These are phyloP conservation scores for Trichosporon sp. DNA, from an alignment of 1,284 basidiomycete genomes.

Conservation along the genomic window DNA sequence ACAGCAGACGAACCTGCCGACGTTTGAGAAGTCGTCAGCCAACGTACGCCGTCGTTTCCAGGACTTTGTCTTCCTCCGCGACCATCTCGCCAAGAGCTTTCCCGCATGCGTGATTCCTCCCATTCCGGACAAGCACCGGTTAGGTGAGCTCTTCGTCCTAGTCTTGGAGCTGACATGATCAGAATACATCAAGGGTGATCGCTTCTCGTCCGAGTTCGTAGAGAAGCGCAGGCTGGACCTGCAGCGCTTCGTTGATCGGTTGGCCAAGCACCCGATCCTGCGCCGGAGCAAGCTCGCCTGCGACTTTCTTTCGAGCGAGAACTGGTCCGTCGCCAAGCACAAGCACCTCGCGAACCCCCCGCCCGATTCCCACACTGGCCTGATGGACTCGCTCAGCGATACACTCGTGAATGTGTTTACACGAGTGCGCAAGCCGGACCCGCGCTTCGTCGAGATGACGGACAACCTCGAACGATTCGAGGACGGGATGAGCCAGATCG, in stretches of 20 bases:
- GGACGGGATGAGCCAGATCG: slow-evolving; percentile 75
- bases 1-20: slow-evolving; percentile 43
- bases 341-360: slow-evolving; percentile 85
- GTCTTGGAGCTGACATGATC: background rate
- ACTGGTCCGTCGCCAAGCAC: slow-evolving; percentile 99
- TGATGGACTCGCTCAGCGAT: slow-evolving; percentile 92
- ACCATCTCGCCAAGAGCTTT: slow-evolving; percentile 85
- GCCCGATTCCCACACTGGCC: slow-evolving; percentile 68
- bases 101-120: slow-evolving; percentile 95
- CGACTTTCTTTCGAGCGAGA: slow-evolving; percentile 89
- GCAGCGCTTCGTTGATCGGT: slow-evolving; percentile 83
- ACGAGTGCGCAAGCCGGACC: slow-evolving; percentile 92
- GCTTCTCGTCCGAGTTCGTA: slow-evolving; percentile 95
- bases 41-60: slow-evolving; percentile 86
- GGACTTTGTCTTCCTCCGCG: slow-evolving; percentile 91
- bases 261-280: slow-evolving; percentile 89
- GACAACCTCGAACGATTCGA: slow-evolving; percentile 92
- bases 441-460: slow-evolving; percentile 85
- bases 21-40: slow-evolving; percentile 53
- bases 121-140: slow-evolving; percentile 90
- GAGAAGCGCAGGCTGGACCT: slow-evolving; percentile 84
- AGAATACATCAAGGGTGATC: slow-evolving; percentile 97
- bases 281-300: slow-evolving; percentile 82
- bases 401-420: slow-evolving; percentile 86
- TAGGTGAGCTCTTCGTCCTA: slow-evolving; percentile 65